Base-by-base conservation (phyloP, 768 basidiomycete species). In the Boletus rubropictus region DNA sequence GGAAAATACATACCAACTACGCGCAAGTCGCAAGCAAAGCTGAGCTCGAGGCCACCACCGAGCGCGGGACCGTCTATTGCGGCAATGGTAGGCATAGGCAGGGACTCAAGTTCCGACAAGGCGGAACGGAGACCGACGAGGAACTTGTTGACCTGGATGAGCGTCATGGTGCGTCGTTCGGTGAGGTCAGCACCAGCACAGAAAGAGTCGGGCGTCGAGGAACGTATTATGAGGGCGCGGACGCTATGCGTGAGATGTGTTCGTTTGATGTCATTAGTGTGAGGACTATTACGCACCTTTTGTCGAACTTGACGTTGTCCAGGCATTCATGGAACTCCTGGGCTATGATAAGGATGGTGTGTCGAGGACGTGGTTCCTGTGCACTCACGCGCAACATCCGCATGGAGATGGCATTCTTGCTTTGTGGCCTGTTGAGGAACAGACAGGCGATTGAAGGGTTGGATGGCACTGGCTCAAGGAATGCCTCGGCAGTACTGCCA, bases 41-140 rank as follows among this genome's bases (percentile, higher is more conserved):
- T 77, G 48, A 96, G 66, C 65, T 97, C 93, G 24, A 93, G 74
- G 2, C 93, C 93, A n/a, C 93, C 93, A 9, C 93, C 93, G 0
- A 97, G 74, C 8, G 93, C 93, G 17, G 89, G 89, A 0, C 93
- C 93, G 61, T 96, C 93, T 34, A 97, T 87, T 5, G 92, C 90
- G 29, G 87, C 87, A 46, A 96, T 87, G 14, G 90, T 94, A 4
- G 93, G 93, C 71, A 94, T 79, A 5, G 86, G 85, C 28, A 95
- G 70, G 33, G 74, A 72, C 67, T 93, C 91, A n/a, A 97, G 77
- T 57, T 78, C 79, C 24, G 77, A 74, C 33, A 97, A 66, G 8
- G 88, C 77, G 32, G 72, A 70, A 24, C 93, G 79, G 20, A 96
- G 72, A 55, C 86, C 81, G 40, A 73, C 67, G 38, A 96, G 83